Base-by-base conservation (phyloP, 2,329 filamentous ascomycete species). In the Aureobasidium sp. region DNA sequence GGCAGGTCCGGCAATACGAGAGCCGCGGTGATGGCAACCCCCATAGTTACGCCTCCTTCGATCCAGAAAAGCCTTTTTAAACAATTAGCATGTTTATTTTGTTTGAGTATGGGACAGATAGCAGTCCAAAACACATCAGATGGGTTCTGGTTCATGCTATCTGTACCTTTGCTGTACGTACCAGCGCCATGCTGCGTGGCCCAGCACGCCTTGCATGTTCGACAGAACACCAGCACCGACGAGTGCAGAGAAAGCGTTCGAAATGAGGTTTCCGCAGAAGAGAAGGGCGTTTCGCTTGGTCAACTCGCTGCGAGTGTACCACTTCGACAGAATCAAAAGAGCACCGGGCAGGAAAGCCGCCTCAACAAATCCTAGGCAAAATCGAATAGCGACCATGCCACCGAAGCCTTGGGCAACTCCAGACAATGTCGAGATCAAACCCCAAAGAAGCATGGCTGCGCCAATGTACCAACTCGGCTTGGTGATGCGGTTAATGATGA, bases 221-320 rank as follows among this genome's bases (percentile, higher is more conserved):
- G 78, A 75, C 1, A 82, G 86, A 59, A 91, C 87, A 4, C 86
- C 78, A n/a, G 77, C 76, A 14, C 76, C 77, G 25, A 79, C 76
- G 2, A 79, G 67, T 7, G 87, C 87, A 0, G 85, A 87, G 67
- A 90, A 90, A 2, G 87, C 87, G 3, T 86, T 86, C 0, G 85
- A 86, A 39, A 70, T 63, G 36, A 68, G 65, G 57, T 66, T 67
- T 25, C 68, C 68, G 31, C 65, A 66, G 62, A 68, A 69, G 6
- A 71, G 60, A 7, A 70, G 67, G 12, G 68, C 64, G 44, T 65
- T 69, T 15, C 69, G 59, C 5, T 64, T 64, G 3, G 65, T 65
- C 22, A 71, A 63, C 66, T 82, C 80, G n/a, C 76, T 72, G 61
- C 77, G 77, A 1, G 78, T 82, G 65, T 82, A 82, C 79, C 78